Percentiles rank a stretch among this genome's conserved stretches.
These are phyloP conservation scores for Populus tomentosa DNA, from an alignment of 441 rosid species.

Conservation along the genomic window DNA sequence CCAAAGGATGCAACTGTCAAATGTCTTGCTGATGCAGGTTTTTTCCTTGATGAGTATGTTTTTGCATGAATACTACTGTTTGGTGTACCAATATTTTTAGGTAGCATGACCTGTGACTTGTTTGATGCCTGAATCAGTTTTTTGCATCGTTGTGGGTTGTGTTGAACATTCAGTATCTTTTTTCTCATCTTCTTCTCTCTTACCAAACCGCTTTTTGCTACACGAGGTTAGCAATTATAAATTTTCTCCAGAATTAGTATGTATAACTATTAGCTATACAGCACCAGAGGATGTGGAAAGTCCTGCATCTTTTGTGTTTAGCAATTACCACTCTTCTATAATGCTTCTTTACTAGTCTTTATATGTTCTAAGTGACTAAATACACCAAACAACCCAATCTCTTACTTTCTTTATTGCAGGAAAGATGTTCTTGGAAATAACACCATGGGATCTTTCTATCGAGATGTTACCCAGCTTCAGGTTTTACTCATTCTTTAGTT, in stretches of 20 bases:
- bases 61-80: slow-evolving; percentile 4
- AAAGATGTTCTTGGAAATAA: slow-evolving; percentile 60
- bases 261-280: background rate
- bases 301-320: slow-evolving; percentile 3
- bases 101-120: slow-evolving; percentile 1
- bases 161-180: background rate
- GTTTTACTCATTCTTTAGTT: slow-evolving; percentile 31
- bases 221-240: background rate
- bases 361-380: slow-evolving; percentile 1
- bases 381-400: background rate
- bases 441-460: slow-evolving; percentile 75
- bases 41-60: slow-evolving; percentile 91
- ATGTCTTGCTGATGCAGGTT: slow-evolving; percentile 92
- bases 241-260: background rate
- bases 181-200: background rate
- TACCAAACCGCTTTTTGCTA: background rate
- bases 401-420: slow-evolving; percentile 47
- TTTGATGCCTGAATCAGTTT: background rate
- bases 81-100: background rate
- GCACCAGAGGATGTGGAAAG: background rate
- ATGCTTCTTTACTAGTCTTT: background rate
- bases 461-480: slow-evolving; percentile 69
- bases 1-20: slow-evolving; percentile 69
- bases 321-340: background rate
- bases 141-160: slow-evolving; percentile 4